Conservation (phyloP, 768 basidiomycete genomes). For the Phanerochaete carnosa region DNA sequence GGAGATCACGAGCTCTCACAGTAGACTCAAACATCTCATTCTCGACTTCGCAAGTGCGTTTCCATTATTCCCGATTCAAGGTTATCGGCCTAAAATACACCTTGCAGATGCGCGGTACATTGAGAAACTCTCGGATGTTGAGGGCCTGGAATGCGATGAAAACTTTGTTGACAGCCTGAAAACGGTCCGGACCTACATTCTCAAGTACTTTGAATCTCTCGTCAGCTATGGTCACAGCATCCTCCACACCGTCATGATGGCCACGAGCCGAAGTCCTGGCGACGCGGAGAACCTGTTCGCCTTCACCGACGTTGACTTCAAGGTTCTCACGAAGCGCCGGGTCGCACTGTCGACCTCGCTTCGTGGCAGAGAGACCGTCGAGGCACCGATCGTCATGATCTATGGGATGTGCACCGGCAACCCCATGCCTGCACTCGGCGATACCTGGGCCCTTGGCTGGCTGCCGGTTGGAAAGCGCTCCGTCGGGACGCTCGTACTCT, state of each 20-base stretch:
- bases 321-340: slow-evolving; percentile 3
- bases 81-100: not conserved
- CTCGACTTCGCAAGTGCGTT: slow-evolving; percentile 13
- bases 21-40: slow-evolving; percentile 12
- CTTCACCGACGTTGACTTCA: slow-evolving; percentile 9
- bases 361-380: not conserved
- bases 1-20: not conserved
- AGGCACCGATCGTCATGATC: slow-evolving; percentile 7
- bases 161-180: not conserved
- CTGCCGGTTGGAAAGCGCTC: not conserved
- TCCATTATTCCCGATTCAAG: no score
- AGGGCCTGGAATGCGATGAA: not conserved
- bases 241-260: slow-evolving; percentile 17
- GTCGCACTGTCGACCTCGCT: not conserved
- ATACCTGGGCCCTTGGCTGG: not conserved
- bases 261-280: not conserved
- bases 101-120: slow-evolving; percentile 10
- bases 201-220: slow-evolving; percentile 8
- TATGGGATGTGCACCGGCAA: slow-evolving; percentile 12
- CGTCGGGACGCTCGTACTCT: slow-evolving; percentile 14
- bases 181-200: slow-evolving; percentile 11
- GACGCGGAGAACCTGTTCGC: not conserved
- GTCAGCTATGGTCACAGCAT: slow-evolving; percentile 13
- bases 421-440: slow-evolving; percentile 3
- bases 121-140: slow-evolving; percentile 14